These are phyloP conservation scores for Oligophagozyma castellii DNA, from an alignment of 1,139 yeast species.

Conservation along the genomic window DNA sequence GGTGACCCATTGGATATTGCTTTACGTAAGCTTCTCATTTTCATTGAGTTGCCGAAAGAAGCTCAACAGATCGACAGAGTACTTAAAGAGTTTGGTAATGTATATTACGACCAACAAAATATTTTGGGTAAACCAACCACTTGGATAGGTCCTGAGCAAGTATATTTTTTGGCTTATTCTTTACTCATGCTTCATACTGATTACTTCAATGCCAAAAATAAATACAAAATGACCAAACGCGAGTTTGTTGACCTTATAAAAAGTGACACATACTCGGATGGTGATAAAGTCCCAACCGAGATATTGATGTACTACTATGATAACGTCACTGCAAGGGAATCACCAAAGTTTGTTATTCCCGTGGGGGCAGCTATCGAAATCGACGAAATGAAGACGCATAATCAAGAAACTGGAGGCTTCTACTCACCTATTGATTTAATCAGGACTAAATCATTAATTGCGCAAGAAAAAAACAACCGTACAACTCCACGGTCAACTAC, in stretches of 20 bases:
- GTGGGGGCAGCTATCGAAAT: neutral
- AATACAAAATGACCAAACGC: constrained; percentile 44
- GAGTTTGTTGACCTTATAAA: constrained; percentile 37
- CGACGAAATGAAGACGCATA: neutral
- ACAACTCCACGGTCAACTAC: neutral
- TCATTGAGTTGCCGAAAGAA: constrained; percentile 47
- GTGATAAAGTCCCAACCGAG: constrained; percentile 26
- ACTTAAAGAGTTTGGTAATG: constrained; percentile 38
- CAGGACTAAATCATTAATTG: neutral
- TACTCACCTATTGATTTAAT: neutral
- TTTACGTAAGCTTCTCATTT: constrained; percentile 40
- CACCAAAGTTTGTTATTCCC: constrained; percentile 22
- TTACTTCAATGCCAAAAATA: constrained; percentile 48
- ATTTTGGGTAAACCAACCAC: constrained; percentile 6
- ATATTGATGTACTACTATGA: constrained; percentile 43
- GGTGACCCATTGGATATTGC: constrained; percentile 50
- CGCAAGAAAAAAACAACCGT: neutral
- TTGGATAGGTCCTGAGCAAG: constrained; percentile 33
- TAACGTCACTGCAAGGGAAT: constrained; percentile 45
- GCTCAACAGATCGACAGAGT: constrained; percentile 61
- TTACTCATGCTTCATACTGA: constrained; percentile 59
- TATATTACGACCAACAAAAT: constrained; percentile 30
- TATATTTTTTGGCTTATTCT: constrained; percentile 46
- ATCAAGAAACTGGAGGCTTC: neutral
- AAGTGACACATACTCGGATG: constrained; percentile 28